Evolutionary conservation across 805 yeast genomes (phyloP).

Genomic region (Pichia nanzhaoensis): DNA sequence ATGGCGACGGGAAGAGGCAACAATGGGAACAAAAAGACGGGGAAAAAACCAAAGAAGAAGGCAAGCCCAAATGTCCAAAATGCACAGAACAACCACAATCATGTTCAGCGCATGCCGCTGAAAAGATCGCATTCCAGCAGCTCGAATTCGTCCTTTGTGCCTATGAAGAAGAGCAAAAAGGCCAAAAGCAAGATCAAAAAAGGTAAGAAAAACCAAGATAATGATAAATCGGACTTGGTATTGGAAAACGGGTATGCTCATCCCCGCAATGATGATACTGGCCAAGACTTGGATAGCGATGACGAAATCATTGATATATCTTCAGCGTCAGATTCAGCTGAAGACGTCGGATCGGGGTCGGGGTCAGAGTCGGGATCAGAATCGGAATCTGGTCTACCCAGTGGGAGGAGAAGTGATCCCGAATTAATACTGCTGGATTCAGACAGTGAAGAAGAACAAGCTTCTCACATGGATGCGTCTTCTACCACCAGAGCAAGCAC

Average conservation of each 20-base stretch:
- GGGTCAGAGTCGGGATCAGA: too few relatives aligned
- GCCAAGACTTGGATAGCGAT: neutral
- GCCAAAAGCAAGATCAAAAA: slow-evolving; percentile 9
- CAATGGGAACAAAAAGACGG: neutral
- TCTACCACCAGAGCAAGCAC: slow-evolving; percentile 8
- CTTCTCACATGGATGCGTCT: slow-evolving; percentile 1
- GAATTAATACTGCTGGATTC: slow-evolving; percentile 2
- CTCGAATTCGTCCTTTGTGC: neutral
- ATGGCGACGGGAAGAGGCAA: neutral
- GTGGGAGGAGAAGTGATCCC: slow-evolving; percentile 1
- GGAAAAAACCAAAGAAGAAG: neutral
- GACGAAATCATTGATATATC: slow-evolving; percentile 5
- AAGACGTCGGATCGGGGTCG: too few relatives aligned
- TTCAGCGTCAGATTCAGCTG: neutral
- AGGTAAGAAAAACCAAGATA: neutral
- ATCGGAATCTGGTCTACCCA: slow-evolving; percentile 1
- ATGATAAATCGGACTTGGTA: neutral
- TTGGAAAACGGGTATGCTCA: neutral
- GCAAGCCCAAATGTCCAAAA: too few relatives aligned
- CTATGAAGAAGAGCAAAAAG: slow-evolving; percentile 7
- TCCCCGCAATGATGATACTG: neutral
- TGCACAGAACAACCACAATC: too few relatives aligned
- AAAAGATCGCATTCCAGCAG: neutral
- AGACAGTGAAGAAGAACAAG: neutral
- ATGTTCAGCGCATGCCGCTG: too few relatives aligned